Base-by-base conservation (phyloP, 1,139 yeast genomes). In the Wickerhamiella infanticola region DNA sequence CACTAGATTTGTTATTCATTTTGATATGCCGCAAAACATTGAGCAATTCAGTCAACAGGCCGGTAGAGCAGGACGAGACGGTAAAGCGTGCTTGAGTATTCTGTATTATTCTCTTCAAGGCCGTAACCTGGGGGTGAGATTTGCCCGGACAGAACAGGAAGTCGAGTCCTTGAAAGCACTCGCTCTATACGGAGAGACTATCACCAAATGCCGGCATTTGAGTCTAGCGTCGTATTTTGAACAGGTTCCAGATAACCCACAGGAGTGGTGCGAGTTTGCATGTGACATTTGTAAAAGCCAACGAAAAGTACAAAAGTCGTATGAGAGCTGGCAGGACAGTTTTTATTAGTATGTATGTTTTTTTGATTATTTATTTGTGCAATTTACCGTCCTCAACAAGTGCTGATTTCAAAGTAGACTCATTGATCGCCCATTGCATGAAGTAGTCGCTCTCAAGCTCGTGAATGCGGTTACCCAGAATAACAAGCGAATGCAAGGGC, bases 31-130 rank as follows among this genome's bases (percentile, higher is more conserved):
- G 0, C 68, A 94, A 57, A 82, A 84, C 44, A 66, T 86, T 47
- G 96, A 86, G 63, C 94, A 95, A 0, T 86, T 84, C 59, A 85
- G 84, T 55, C 96, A 86, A 64, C 95, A 85, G 58, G 83, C 95
- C 0, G 96, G 96, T 18, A 75, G 96, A 64, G 96, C 95, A 2
- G 96, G 96, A 3, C 73, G 96, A 67, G 96, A 86, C 65, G 94
- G 95, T 1, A 68, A 75, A 5, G 74, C 69, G 40, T 79, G 93
- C 2, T 79, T 81, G 48, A 84, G 95, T 64, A 74, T 82, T 23
- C 74, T 86, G 72, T 85, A 76, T 57, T 86, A 80, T 59, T 46
- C 55, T 2, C 40, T 39, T 18, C 25, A 26, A 2, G 58, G 52
- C 8, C 35, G 47, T 7, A 26, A 38, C 1, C 39, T 42, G 23